Base-by-base conservation (phyloP, 179 eudicot genomes). In the Actinidia polygama region DNA sequence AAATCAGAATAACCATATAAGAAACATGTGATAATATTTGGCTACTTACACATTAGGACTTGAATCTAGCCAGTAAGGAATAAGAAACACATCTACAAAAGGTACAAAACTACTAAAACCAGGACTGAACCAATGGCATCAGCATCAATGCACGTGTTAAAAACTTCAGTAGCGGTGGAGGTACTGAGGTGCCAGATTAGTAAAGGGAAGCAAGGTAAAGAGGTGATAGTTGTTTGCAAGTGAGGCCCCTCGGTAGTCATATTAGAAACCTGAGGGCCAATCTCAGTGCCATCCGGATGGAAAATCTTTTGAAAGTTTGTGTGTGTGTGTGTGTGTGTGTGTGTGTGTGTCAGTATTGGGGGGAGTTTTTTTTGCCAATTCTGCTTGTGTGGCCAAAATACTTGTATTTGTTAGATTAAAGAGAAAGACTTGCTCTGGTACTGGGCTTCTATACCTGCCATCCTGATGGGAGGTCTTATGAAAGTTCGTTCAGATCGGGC, bases 381-480 rank as follows among this genome's bases (percentile, higher is more conserved):
- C 9, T 5, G 75, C 44, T 7, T 23, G 77, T n/a, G 18, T 23
- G 63, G 21, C 62, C 75, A 19, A 11, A 79, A 44, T 19, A 68
- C 10, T 6, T 18, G 11, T 49, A 61, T 55, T 23, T 61, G 40
- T 36, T 11, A 51, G 50, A 75, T 49, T 49, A 23, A 77, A 79
- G 18, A 10, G 10, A 11, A 19, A 19, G 21, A 19, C 40, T 63
- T 26, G 14, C 50, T 51, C 30, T 44, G 7, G 74, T 18, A 55
- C 36, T 21, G 47, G 21, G 54, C 72, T 24, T 30, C 67, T 15
- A 79, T 87, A 95, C 99, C 99, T 95, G 93, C 99, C 99, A 96
- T 61, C 98, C 97, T 49, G 87, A 80, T 79, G 99, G 97, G 83
- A 96, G 98, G 87, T 89, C 95, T 75, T 72, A 92, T 6, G 95